Conservation (phyloP, 2,329 filamentous ascomycete genomes). For the Atkinsonella hypoxylon region DNA sequence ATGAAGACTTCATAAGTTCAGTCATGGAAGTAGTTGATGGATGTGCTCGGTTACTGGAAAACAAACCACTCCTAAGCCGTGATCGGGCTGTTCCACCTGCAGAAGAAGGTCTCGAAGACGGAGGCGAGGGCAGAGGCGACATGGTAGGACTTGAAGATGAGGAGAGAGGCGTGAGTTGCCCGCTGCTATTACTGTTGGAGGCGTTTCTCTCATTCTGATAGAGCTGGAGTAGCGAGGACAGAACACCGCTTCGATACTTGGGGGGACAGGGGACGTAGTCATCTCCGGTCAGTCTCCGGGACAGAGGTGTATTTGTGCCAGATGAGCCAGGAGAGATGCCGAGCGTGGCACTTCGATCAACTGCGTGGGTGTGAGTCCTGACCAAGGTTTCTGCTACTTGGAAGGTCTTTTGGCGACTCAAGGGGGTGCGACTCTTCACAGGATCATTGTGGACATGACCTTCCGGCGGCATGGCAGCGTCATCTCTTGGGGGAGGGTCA, state of each 20-base stretch:
- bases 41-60: conserved; percentile 29
- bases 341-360: conserved; percentile 19
- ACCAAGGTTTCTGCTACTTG: conserved; percentile 24
- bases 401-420: conserved; percentile 13
- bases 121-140: conserved; percentile 30
- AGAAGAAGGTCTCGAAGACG: conserved; percentile 28
- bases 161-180: conserved; percentile 27
- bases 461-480: conserved; percentile 8
- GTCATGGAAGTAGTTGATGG: conserved; percentile 32
- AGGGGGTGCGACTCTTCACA: conserved; percentile 14
- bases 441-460: conserved; percentile 4
- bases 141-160: conserved; percentile 26
- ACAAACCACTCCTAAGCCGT: conserved; percentile 26
- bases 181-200: conserved; percentile 24
- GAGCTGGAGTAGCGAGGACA: conserved; percentile 61
- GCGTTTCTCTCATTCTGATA: conserved; percentile 39
- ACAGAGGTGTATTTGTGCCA: conserved; percentile 25
- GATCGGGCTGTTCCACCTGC: conserved; percentile 20
- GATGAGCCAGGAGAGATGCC: conserved; percentile 18
- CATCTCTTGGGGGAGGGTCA: conserved; percentile 9
- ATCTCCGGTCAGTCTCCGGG: conserved; percentile 36
- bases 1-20: conserved; percentile 41
- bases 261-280: conserved; percentile 53
- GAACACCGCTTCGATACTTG: conserved; percentile 60
- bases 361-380: conserved; percentile 20